Evolutionary conservation across 352 stramenopile genomes (phyloP).

Genomic region (Saprolegnia parasitica): DNA sequence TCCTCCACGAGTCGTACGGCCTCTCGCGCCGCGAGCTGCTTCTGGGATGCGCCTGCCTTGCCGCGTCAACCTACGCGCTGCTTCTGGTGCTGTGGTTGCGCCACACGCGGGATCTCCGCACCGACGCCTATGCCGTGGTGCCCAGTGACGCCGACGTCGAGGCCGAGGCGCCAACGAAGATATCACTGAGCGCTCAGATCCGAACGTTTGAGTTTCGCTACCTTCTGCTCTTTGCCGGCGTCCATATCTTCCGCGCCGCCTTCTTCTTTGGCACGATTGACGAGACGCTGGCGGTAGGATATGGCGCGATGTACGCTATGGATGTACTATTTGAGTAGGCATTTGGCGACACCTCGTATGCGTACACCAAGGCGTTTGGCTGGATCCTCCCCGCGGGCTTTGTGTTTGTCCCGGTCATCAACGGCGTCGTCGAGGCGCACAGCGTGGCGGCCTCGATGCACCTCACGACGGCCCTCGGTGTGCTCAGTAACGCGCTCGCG

Average conservation of each 20-base stretch:
- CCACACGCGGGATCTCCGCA: neutral
- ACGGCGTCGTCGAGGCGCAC: neutral
- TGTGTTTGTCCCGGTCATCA: slow-evolving; percentile 25
- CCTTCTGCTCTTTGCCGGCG: neutral
- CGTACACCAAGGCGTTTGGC: slow-evolving; percentile 27
- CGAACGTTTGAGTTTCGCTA: slow-evolving; percentile 5
- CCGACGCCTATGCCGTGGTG: too few species aligned
- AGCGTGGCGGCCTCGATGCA: slow-evolving; percentile 16
- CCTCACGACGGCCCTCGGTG: slow-evolving; percentile 11
- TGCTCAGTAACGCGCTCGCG: neutral
- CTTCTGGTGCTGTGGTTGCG: slow-evolving; percentile 1
- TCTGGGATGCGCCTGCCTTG: slow-evolving; percentile 11
- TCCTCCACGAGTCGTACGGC: slow-evolving; percentile 11
- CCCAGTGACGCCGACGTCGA: neutral
- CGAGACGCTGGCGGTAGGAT: neutral
- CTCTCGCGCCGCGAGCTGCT: neutral
- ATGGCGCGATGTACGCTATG: neutral
- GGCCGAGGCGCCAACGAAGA: too few species aligned
- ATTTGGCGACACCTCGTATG: neutral
- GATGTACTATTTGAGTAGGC: neutral
- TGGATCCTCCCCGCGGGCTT: slow-evolving; percentile 20
- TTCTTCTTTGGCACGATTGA: slow-evolving; percentile 11
- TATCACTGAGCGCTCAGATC: neutral
- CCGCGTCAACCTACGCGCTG: neutral
- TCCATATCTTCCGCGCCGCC: neutral